Evolutionary conservation across 2,329 filamentous ascomycete species (phyloP).

Genomic region (Zasmidium citrigriseum): DNA sequence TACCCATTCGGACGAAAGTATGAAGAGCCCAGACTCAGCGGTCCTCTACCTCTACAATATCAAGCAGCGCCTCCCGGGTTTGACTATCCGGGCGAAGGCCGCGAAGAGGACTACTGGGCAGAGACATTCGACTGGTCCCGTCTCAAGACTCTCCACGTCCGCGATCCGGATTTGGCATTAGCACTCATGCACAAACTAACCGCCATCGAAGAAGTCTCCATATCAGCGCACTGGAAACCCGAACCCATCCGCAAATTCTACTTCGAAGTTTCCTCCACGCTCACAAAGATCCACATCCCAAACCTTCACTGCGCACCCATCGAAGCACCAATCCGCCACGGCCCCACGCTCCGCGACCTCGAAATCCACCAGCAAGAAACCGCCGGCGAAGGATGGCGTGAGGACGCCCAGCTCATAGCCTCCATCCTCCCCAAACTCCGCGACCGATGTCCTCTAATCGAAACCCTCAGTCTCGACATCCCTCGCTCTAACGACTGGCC

Average conservation of each 20-base stretch:
- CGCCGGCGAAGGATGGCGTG: not conserved
- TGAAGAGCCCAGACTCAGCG: not conserved
- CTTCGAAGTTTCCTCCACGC: no score
- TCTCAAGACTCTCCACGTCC: not conserved
- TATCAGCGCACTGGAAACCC: no score
- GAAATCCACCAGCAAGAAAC: not conserved
- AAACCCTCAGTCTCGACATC: not conserved
- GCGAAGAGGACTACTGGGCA: slow-evolving; percentile 3
- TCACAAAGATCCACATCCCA: no score
- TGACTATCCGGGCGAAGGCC: not conserved
- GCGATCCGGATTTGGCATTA: not conserved
- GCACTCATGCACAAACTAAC: not conserved
- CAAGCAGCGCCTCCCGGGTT: not conserved
- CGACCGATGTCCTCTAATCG: not conserved
- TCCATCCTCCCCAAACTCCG: not conserved
- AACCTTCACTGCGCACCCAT: no score
- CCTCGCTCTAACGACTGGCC: not conserved
- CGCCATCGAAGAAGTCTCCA: not conserved
- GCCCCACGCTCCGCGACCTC: not conserved
- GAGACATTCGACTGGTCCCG: slow-evolving; percentile 4
- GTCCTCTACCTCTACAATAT: no score
- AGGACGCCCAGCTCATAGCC: not conserved
- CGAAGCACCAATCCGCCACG: no score
- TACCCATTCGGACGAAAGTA: not conserved
- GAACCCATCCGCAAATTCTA: no score